These are phyloP conservation scores for Phycomyces nitens DNA, from an alignment of 192 early-diverging fungal species.

Conservation along the genomic window DNA sequence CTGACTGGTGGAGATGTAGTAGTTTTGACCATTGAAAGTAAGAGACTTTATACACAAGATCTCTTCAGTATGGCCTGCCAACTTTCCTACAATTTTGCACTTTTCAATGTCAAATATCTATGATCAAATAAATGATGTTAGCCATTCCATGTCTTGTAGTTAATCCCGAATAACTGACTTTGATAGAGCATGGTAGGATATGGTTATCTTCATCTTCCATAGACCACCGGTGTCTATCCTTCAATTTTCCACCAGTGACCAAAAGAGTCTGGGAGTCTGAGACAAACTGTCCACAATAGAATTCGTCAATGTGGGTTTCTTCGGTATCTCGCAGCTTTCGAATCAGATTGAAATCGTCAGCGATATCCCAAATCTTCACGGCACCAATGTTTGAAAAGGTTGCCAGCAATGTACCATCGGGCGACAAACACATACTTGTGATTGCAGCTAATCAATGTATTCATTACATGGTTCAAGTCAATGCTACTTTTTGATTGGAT, in stretches of 20 bases:
- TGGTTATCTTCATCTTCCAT: conserved; percentile 91
- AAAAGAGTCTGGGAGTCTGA: conserved; percentile 36
- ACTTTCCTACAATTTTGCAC: conserved; percentile 73
- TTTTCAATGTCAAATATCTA: conserved; percentile 78
- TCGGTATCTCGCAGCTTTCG: conserved; percentile 68
- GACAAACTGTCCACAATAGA: conserved; percentile 80
- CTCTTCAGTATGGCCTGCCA: conserved; percentile 88
- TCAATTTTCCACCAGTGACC: conserved; percentile 85
- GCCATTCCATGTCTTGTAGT: neutral
- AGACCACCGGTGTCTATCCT: conserved; percentile 85
- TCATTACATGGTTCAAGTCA: neutral
- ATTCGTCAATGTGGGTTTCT: conserved; percentile 88
- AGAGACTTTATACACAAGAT: conserved; percentile 78
- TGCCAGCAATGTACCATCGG: conserved; percentile 81
- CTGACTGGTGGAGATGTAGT: conserved; percentile 87
- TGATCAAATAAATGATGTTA: conserved; percentile 2
- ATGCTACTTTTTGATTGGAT: neutral
- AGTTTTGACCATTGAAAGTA: conserved; percentile 74
- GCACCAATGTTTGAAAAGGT: conserved; percentile 81
- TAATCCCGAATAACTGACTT: conserved; percentile 37
- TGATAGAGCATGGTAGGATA: conserved; percentile 89
- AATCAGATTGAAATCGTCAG: conserved; percentile 62
- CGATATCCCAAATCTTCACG: conserved; percentile 76
- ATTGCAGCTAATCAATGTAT: conserved; percentile 50
- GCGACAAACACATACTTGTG: conserved; percentile 79